Conservation (phyloP, 1,284 basidiomycete species). For the Apiotrichum sp. region DNA sequence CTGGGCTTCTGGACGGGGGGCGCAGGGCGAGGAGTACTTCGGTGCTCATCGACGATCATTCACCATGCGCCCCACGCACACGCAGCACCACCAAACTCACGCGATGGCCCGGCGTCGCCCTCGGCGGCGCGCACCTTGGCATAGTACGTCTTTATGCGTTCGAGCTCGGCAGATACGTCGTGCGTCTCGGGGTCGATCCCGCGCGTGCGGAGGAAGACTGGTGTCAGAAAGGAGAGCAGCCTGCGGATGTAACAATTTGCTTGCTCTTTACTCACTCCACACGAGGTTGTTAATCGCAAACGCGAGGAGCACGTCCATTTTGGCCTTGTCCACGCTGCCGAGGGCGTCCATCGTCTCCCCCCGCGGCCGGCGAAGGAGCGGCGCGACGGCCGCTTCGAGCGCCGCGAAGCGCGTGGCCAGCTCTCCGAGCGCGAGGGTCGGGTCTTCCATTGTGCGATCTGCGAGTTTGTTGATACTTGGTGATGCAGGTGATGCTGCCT, state of each 20-base stretch:
- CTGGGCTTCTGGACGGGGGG: no score
- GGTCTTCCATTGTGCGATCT: slow-evolving; percentile 9
- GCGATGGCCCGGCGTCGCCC: slow-evolving; percentile 17
- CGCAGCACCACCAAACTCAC: slow-evolving; percentile 19
- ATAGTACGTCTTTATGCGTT: slow-evolving; percentile 39
- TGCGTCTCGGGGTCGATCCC: slow-evolving; percentile 40
- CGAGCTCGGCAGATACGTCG: slow-evolving; percentile 38
- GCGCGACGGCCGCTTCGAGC: slow-evolving; percentile 14
- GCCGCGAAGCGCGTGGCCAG: slow-evolving; percentile 6
- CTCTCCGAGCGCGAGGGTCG: slow-evolving; percentile 3
- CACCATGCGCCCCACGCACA: no score
- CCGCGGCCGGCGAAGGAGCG: slow-evolving; percentile 10
- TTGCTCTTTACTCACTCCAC: slow-evolving; percentile 34
- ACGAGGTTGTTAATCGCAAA: slow-evolving; percentile 42
- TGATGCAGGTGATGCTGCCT: no score
- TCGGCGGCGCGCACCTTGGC: slow-evolving; percentile 36
- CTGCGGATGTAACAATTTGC: not conserved
- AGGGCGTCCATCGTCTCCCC: slow-evolving; percentile 3
- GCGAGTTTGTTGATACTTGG: no score
- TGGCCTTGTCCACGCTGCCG: slow-evolving; percentile 27
- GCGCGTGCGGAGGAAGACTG: slow-evolving; percentile 43
- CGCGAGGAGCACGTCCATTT: slow-evolving; percentile 37
- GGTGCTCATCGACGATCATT: no score
- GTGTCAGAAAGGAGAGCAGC: not conserved
- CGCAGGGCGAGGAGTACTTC: no score